Evolutionary conservation across 2,329 filamentous ascomycete species (phyloP).

Genomic region (Colletotrichum tropicale): DNA sequence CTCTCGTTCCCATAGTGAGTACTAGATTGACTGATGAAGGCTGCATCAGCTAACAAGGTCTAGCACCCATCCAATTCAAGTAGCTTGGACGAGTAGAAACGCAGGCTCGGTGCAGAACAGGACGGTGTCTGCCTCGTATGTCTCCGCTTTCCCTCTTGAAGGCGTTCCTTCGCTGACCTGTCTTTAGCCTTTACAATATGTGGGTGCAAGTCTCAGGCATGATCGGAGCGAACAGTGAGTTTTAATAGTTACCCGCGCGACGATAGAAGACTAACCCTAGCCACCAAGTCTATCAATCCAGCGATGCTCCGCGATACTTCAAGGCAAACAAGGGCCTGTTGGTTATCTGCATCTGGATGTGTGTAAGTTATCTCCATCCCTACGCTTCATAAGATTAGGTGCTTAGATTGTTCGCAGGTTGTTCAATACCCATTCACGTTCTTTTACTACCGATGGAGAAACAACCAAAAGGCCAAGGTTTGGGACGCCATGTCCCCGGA

Average conservation of each 20-base stretch:
- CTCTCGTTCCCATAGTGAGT: constrained; percentile 54
- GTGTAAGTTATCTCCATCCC: constrained; percentile 31
- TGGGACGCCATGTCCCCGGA: constrained; percentile 43
- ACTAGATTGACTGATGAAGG: neutral
- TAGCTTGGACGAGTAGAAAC: constrained; percentile 62
- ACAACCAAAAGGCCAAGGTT: constrained; percentile 36
- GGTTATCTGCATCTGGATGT: constrained; percentile 42
- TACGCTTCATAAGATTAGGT: rapidly evolving
- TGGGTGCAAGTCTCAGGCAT: constrained; percentile 42
- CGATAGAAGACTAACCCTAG: neutral
- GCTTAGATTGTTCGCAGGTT: constrained; percentile 29
- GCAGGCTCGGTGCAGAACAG: constrained; percentile 62
- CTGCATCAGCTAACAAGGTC: neutral
- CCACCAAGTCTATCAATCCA: constrained; percentile 36
- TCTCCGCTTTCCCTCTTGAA: constrained; percentile 41
- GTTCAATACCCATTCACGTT: constrained; percentile 40
- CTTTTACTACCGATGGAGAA: constrained; percentile 43
- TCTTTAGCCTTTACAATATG: constrained; percentile 52
- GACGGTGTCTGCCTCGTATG: constrained; percentile 58
- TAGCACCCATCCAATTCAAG: constrained; percentile 56
- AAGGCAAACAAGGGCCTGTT: constrained; percentile 41
- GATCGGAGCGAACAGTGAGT: constrained; percentile 33
- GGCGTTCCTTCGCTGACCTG: neutral
- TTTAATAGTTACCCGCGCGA: neutral
- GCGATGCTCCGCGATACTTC: constrained; percentile 38